A percentile compares a stretch with the other conserved stretches of the same genome.
Evolutionary conservation across 2,329 filamentous ascomycete species (phyloP).

Genomic region (Ceratocystis albifundus): DNA sequence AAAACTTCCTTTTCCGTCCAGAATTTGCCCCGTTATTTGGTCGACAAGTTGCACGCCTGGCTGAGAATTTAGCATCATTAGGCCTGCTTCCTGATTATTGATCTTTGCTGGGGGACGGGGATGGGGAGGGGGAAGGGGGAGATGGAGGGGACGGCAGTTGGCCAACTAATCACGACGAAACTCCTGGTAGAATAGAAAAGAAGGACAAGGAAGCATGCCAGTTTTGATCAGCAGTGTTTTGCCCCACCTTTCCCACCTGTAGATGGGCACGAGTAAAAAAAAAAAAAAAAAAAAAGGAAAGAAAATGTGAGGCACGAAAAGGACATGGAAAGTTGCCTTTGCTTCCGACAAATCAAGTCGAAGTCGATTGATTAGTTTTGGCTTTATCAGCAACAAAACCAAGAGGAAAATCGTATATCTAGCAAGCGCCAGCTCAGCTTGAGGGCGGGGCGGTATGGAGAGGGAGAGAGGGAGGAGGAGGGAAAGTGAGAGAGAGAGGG

Average conservation of each 20-base stretch:
- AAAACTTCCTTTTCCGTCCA: neutral
- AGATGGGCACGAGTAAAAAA: neutral
- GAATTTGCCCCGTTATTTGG: neutral
- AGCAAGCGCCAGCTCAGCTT: neutral
- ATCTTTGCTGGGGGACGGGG: too few relatives aligned
- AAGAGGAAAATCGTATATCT: neutral
- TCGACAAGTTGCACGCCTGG: neutral
- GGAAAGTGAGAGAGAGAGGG: too few relatives aligned
- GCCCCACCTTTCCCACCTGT: slow-evolving; percentile 1
- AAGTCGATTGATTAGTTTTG: neutral
- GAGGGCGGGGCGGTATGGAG: too few relatives aligned
- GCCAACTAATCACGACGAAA: neutral
- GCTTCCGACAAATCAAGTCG: neutral
- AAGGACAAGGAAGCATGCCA: slow-evolving; percentile 10
- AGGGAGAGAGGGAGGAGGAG: too few relatives aligned
- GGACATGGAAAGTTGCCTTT: neutral
- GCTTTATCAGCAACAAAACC: neutral
- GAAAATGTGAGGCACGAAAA: neutral
- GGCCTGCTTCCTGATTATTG: too few relatives aligned
- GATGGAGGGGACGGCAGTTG: neutral
- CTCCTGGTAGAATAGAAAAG: slow-evolving; percentile 9
- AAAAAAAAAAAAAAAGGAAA: neutral
- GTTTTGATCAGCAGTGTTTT: neutral
- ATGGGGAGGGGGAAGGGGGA: too few relatives aligned
- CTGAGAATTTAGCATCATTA: too few relatives aligned